Base-by-base conservation (phyloP, 148 eudicot genomes). In the Silene conica region DNA sequence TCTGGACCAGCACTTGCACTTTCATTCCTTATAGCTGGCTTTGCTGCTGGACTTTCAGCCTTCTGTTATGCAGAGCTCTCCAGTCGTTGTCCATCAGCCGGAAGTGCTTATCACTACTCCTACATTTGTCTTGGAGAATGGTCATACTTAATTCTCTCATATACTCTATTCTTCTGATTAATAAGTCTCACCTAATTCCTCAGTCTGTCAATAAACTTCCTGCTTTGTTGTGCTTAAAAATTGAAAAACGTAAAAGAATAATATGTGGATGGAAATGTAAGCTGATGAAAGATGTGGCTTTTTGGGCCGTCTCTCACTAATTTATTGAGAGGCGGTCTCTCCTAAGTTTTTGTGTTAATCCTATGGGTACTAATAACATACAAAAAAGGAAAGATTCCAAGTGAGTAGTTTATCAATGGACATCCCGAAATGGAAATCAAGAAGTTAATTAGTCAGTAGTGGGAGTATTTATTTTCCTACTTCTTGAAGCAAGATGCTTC, bases 121-220 rank as follows among this genome's bases (percentile, higher is more conserved):
- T 89, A 87, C 67, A 79, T 87, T 52, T 89, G 91, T 67, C 80
- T 87, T 73, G 94, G 91, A 77, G 94, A 89, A 87, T 86, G 94
- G 94, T 89, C 74, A 76, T 18, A 14, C 16, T 50, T 50, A 2
- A 12, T 50, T 12, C 16, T 50, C 13, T 21, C 26, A 26, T 70
- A 58, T 25, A 41, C 6, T 22, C 1, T 1, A 26, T 14, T 57
- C 14, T 57, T 68, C 12, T 34, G 25, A n/a, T 70, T 41, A 3
- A 21, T n/a, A 13, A n/a, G 16, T 71, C 5, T 38, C 18, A 7
- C 10, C 34, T 61, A 61, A 54, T 57, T 22, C 46, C 45, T 25
- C 34, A 38, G 9, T 38, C 43, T 3, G 43, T 38, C 8, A 38
- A 38, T 38, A 38, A 38, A 38, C 43, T 38, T 38, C 43, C 8